A percentile compares a stretch with the other conserved stretches of the same genome.
phyloP scores from a whole-genome alignment of 306 rosid genomes.

The Medicago ruthenica region DNA sequence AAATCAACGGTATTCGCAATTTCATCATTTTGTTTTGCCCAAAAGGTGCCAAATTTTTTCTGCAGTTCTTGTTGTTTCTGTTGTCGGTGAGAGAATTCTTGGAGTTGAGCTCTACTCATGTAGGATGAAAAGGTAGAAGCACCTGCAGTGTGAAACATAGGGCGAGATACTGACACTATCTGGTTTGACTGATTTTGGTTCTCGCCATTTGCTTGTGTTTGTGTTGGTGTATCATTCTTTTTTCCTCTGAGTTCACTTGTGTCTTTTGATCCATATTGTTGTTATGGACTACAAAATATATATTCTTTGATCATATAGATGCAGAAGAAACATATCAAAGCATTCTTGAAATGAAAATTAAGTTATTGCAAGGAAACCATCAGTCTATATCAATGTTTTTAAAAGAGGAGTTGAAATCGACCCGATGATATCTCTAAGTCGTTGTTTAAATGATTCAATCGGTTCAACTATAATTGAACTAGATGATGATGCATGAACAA shows the following conservation, averaged over 20 bases:
- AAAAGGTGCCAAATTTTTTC: slow-evolving; percentile 55
- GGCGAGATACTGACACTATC: slow-evolving; percentile 40
- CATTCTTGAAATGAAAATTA: not conserved
- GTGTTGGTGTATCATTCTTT: slow-evolving; percentile 38
- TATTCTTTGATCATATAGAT: slow-evolving; percentile 14
- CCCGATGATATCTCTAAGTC: not conserved
- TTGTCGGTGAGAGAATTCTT: slow-evolving; percentile 39
- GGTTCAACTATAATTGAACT: no score
- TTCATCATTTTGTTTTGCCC: slow-evolving; percentile 53
- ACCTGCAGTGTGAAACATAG: slow-evolving; percentile 46
- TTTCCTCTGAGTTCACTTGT: slow-evolving; percentile 31
- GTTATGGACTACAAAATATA: not conserved
- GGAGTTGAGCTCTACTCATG: slow-evolving; percentile 36
- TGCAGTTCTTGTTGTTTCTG: slow-evolving; percentile 54
- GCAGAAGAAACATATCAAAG: not conserved
- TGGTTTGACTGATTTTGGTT: slow-evolving; percentile 24
- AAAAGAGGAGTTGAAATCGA: not conserved
- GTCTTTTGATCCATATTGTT: slow-evolving; percentile 61
- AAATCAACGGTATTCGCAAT: slow-evolving; percentile 51
- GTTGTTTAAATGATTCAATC: not conserved
- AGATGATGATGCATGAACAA: no score
- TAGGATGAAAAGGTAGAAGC: slow-evolving; percentile 44
- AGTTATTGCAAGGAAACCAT: not conserved
- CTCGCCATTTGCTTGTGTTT: slow-evolving; percentile 37
- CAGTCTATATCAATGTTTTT: no score